Percentiles rank a stretch among this genome's conserved stretches.
These are phyloP conservation scores for Metschnikowia proteae DNA, from an alignment of 805 yeast genomes.

Conservation along the genomic window DNA sequence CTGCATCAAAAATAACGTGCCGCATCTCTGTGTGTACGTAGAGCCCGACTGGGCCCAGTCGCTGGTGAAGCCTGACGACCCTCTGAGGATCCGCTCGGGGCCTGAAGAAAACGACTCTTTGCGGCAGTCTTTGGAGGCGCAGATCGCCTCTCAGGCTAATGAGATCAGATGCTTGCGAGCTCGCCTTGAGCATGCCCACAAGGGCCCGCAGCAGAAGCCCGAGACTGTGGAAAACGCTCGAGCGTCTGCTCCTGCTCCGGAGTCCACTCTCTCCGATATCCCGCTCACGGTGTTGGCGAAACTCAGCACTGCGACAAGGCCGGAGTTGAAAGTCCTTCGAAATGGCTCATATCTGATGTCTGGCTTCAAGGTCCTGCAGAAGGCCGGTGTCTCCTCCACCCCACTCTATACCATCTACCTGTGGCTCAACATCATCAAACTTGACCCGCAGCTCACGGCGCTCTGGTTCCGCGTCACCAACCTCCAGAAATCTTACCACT, in stretches of 20 bases:
- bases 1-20: slow-evolving; percentile 38
- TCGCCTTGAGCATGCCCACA: slow-evolving; percentile 5
- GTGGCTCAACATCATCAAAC: slow-evolving; percentile 37
- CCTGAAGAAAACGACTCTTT: background rate
- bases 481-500: slow-evolving; percentile 38
- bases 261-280: background rate
- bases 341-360: slow-evolving; percentile 17
- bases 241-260: background rate
- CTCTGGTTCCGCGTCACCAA: slow-evolving; percentile 40
- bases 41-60: slow-evolving; percentile 38
- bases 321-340: slow-evolving; percentile 13
- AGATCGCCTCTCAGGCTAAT: slow-evolving; percentile 6
- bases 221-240: background rate
- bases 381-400: background rate
- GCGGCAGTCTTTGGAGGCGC: slow-evolving; percentile 5
- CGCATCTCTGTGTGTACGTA: slow-evolving; percentile 37
- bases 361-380: slow-evolving; percentile 6
- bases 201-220: background rate
- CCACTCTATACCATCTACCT: slow-evolving; percentile 26
- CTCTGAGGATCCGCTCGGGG: background rate
- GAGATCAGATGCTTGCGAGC: slow-evolving; percentile 15
- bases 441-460: slow-evolving; percentile 39
- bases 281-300: slow-evolving; percentile 22
- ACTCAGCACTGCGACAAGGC: slow-evolving; percentile 16
- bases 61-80: slow-evolving; percentile 6